Evolutionary conservation across 1,284 basidiomycete genomes (phyloP), one percentile per base, ranked within the genome.

Genomic region (Cryptococcus sp.): DNA sequence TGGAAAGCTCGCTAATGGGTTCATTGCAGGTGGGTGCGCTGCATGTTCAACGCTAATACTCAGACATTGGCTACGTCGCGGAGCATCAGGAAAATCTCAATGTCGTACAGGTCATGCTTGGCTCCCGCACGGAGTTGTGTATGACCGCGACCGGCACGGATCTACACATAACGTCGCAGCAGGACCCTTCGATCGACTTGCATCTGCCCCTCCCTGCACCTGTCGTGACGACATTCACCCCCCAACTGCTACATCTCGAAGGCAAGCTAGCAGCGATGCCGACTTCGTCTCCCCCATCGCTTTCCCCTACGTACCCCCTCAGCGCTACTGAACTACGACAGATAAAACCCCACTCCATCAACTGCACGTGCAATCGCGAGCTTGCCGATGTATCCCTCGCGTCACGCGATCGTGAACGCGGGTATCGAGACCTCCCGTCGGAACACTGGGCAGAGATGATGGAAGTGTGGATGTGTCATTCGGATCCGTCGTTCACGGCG

Each of bases 401-500:
- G 82, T 10, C 90, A 88, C 76, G 82, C 84, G 11, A 91, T 88
- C 69, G 80, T 84, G 11, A 88, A 85, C 56, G 61, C 19, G 61
- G 65, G 30, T 96, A 90, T 76, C 84, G 86, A 51, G 93, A 96
- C 68, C 81, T 99, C 7, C 94, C 94, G 1, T 93, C 90, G 1
- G 92, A 96, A 71, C 88, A 96, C 69, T 99, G 94, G 94, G 89
- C 93, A 58, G 94, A 99, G 76, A 85, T 98, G 42, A 86, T 98
- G 22, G 94, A 98, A 60, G 89, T 92, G 3, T 98, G 94, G 94
- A 94, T 99, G 90, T 98, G 94, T 71, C 95, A 98, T 77, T 79
- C 86, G 20, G 93, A 96, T 71, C 93, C 95, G 78, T 85, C 84
- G 35, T 79, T 93, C 49, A 84, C 88, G 56, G 86, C 88, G 23